These are phyloP conservation scores for Pterula multifida DNA, from an alignment of 1,284 basidiomycete species.

Conservation along the genomic window DNA sequence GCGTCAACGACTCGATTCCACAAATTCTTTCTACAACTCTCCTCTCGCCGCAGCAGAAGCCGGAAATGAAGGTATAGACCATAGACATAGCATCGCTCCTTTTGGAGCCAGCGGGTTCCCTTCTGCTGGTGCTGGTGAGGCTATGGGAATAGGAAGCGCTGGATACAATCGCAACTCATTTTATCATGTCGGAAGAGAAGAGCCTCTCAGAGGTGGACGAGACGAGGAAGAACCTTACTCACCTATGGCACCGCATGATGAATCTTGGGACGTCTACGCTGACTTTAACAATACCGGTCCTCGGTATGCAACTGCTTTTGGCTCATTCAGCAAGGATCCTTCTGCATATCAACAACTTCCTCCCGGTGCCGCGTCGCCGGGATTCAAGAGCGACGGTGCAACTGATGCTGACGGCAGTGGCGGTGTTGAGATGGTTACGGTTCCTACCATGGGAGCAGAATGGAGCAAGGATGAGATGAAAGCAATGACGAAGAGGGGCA, in stretches of 20 bases:
- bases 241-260: conserved; percentile 24
- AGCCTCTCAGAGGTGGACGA: conserved; percentile 67
- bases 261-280: conserved; percentile 74
- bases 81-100: conserved; percentile 28
- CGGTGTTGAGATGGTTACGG: conserved; percentile 74
- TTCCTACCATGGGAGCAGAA: conserved; percentile 78
- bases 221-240: conserved; percentile 35
- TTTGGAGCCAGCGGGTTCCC: conserved; percentile 24
- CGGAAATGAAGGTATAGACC: background rate
- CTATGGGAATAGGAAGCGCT: conserved; percentile 24
- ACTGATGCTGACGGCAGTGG: conserved; percentile 10
- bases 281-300: conserved; percentile 88
- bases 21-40: conserved; percentile 49
- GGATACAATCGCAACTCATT: conserved; percentile 63
- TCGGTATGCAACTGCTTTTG: conserved; percentile 42
- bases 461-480: conserved; percentile 72
- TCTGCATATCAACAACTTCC: conserved; percentile 38
- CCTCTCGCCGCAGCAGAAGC: conserved; percentile 12
- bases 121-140: conserved; percentile 6
- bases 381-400: conserved; percentile 12
- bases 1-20: conserved; percentile 44
- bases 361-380: conserved; percentile 20
- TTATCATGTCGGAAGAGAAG: conserved; percentile 50
- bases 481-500: conserved; percentile 59
- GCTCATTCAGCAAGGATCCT: conserved; percentile 27